Base-by-base conservation (phyloP, 139 green algal genomes). In the Microglena sp. region DNA sequence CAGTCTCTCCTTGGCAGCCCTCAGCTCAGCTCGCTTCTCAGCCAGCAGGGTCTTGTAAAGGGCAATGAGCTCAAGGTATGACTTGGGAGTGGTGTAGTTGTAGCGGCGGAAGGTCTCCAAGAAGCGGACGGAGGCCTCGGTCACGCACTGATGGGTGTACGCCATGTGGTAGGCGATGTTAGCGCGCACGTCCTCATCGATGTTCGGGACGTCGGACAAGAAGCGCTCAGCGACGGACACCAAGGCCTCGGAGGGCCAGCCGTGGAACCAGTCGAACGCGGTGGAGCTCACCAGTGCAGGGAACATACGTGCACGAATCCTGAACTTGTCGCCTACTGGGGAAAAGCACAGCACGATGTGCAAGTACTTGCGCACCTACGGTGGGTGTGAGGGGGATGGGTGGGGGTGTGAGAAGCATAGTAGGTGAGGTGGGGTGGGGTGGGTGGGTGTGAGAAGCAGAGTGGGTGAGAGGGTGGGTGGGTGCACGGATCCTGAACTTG, bases 51-150 rank as follows among this genome's bases (percentile, higher is more conserved):
- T 33, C 76, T 94, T 92, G 79, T 93, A 96, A 32, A 92, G 63
- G 0, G 67, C 62, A 68, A 95, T 93, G 32, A 95, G 77, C 77
- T 96, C 90, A 40, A 97, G 79, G 78, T 93, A 97, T 8, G 78
- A 90, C 77, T 95, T 97, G 35, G 90, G 88, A 6, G 90, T 97
- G 60, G 81, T 90, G 79, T 97, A 96, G 69, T 89, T 88, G 74
- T 93, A 85, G 18, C 88, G 82, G 3, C 86, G 45, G 64, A 67
- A 81, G 0, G 68, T 59, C 54, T 87, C 75, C 60, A 82, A 54
- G 75, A 81, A 94, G 15, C 69, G 63, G 34, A 68, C 45, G 35
- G 64, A 72, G 2, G 76, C 76, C 33, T 78, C 69, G 1, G 55
- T 66, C 45, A 82, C 75, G 31, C 73, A 81, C 68, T 80, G 71